Evolutionary conservation across 1,284 basidiomycete species (phyloP), one percentile per base, ranked within the genome.

Genomic region (Fomitiporia mediterranea): DNA sequence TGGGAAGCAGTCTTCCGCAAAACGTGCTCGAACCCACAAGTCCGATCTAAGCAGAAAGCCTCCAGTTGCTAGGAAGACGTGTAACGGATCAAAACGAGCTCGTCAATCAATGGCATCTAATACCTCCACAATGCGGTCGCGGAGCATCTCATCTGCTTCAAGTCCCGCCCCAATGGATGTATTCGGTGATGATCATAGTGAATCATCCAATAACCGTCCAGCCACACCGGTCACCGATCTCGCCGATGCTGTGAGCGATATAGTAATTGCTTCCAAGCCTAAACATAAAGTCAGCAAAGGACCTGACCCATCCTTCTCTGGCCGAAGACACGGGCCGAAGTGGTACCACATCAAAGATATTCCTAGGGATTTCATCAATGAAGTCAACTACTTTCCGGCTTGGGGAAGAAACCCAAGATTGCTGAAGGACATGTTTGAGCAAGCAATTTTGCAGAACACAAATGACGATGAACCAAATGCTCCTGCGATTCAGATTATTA

Each of bases 401-500:
- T 62, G 65, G 19, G 69, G 67, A 23, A 69, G 70, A 13, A 64
- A 68, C 39, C 68, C 74, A 1, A 66, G 64, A 0, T 63, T 68
- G 13, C 72, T 75, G 58, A 73, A 76, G 21, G 60, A 67, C 1
- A 69, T 86, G 0, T 83, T 87, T 52, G 75, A 82, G 62, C 72
- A 77, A 1, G 76, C 75, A 57, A 85, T 88, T 4, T 66, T 69
- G 5, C 76, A 82, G 58, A 79, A 78, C 49, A 81, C 81, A 0
- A 71, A 72, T 17, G 66, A 70, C 1, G 84, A 88, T 60, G 89
- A 91, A 63, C 83, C 80, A 0, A 66, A 77, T 43, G 83, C 86
- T 0, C 88, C 87, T 0, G 69, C 70, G 2, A 87, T 94, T 60
- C 68, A 70, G 15, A 76, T 94, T 11, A 69, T 79, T 58, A 91